Percentiles rank a stretch among this genome's conserved stretches.
phyloP scores from a whole-genome alignment of 2,329 filamentous ascomycete species.

The Cladosporium colombiae region DNA sequence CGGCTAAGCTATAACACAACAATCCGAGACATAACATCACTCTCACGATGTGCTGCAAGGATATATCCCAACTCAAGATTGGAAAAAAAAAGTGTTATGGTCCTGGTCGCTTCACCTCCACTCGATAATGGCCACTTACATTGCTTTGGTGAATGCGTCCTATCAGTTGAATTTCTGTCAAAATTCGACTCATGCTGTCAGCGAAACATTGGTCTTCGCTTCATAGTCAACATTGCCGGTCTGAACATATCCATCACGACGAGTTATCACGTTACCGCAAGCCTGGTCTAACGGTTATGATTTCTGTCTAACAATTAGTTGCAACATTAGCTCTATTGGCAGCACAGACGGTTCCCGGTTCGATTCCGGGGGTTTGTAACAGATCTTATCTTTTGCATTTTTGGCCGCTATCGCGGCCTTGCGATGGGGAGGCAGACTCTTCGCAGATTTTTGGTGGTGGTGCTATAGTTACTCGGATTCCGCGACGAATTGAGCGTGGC shows the following conservation, averaged over 20 bases:
- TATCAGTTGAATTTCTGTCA: not conserved
- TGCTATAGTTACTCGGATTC: too few relatives aligned
- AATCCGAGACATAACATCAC: not conserved
- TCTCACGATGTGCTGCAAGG: not conserved
- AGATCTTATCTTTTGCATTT: slow-evolving; percentile 5
- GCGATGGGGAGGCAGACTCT: too few relatives aligned
- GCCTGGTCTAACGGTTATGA: slow-evolving; percentile 20
- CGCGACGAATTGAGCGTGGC: too few relatives aligned
- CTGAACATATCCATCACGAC: not conserved
- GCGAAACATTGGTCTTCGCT: not conserved
- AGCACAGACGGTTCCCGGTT: slow-evolving; percentile 19
- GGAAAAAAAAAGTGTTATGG: not conserved
- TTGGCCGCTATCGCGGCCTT: not conserved
- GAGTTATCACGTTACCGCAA: slow-evolving; percentile 12
- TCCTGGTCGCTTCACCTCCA: too few relatives aligned
- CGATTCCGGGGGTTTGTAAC: slow-evolving; percentile 19
- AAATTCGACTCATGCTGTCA: not conserved
- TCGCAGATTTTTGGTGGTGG: too few relatives aligned
- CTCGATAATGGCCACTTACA: not conserved
- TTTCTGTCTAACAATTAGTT: slow-evolving; percentile 20
- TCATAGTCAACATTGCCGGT: not conserved
- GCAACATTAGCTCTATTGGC: slow-evolving; percentile 16
- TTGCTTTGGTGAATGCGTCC: not conserved
- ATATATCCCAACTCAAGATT: not conserved
- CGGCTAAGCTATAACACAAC: not conserved